Evolutionary conservation across 225 moss, liverwort and hornwort species (phyloP), one percentile per base, ranked within the genome.

Genomic region (Pseudisothecium myosuroides): DNA sequence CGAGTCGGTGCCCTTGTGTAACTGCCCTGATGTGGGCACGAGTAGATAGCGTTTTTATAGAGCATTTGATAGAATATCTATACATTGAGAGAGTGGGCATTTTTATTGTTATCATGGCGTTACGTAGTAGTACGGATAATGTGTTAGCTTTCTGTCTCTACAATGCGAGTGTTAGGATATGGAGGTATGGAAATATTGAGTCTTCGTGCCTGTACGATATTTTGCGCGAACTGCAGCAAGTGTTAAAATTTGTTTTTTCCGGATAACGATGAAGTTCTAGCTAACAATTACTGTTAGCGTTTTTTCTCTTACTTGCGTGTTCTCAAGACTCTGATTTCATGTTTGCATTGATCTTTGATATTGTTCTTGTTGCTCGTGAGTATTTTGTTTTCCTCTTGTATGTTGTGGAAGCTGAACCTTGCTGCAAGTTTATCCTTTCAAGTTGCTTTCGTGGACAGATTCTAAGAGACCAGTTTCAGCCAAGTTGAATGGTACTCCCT

Each of bases 21-120:
- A 75, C 90, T 90, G 90, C 80, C 88, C 90, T 87, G 43, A 86
- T 67, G 43, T 60, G 90, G 92, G 90, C 88, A 92, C 88, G 90
- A 92, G 90, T 88, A 86, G 90, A 83, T 73, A 90, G 90, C 59
- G 52, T 68, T 69, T 69, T 88, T 39, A 28, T 27, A 69, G 82
- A 68, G 54, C 83, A 83, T 83, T 76, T 76, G 66, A 58, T 90
- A 88, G 90, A 55, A 55, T 73, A 86, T 87, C 45, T 89, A 49
- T 50, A 87, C 89, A 89, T 59, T 64, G 83, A 65, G 81, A 78
- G 86, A 78, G 18, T 31, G 9, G 17, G 2, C 60, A 60, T 31
- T 78, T 69, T 18, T 50, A 62, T 50, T 82, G 61, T 81, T 81
- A 71, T 87, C 60, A 64, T 69, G 76, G 86, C 78, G 83, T 71